Evolutionary conservation across 495 filamentous ascomycete species (phyloP).

Genomic region (Aspergillus affinis): DNA sequence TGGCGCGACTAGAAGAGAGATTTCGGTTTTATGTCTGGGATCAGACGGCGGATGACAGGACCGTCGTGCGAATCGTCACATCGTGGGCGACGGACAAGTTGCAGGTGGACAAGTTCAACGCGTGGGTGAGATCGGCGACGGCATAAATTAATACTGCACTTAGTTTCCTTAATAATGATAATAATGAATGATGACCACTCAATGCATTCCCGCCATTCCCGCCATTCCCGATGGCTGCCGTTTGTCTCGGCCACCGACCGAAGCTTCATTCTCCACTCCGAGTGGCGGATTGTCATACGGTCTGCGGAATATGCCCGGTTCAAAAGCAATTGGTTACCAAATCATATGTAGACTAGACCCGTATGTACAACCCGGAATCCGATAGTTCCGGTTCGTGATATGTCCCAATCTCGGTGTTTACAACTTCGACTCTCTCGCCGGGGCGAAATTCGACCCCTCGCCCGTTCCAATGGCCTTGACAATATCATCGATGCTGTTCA

Average conservation of each 20-base stretch:
- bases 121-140: slow-evolving; percentile 28
- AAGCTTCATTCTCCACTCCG: too few relatives aligned
- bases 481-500: slow-evolving; percentile 68
- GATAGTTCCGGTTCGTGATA: neutral
- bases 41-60: slow-evolving; percentile 27
- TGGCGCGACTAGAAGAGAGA: slow-evolving; percentile 27
- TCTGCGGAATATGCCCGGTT: too few relatives aligned
- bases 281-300: too few relatives aligned
- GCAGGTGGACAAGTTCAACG: slow-evolving; percentile 39
- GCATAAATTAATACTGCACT: neutral
- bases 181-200: neutral
- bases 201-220: too few relatives aligned
- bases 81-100: slow-evolving; percentile 39
- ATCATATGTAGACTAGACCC: neutral
- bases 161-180: neutral
- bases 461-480: slow-evolving; percentile 61
- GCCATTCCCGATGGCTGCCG: too few relatives aligned
- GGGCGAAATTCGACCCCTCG: slow-evolving; percentile 59
- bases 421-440: slow-evolving; percentile 49
- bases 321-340: too few relatives aligned
- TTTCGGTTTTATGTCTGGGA: slow-evolving; percentile 40
- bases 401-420: slow-evolving; percentile 23
- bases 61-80: slow-evolving; percentile 33
- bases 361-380: neutral
- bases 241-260: too few relatives aligned